Evolutionary conservation across 2,329 filamentous ascomycete genomes (phyloP).

Genomic region (Pseudophaeomoniella oleicola): DNA sequence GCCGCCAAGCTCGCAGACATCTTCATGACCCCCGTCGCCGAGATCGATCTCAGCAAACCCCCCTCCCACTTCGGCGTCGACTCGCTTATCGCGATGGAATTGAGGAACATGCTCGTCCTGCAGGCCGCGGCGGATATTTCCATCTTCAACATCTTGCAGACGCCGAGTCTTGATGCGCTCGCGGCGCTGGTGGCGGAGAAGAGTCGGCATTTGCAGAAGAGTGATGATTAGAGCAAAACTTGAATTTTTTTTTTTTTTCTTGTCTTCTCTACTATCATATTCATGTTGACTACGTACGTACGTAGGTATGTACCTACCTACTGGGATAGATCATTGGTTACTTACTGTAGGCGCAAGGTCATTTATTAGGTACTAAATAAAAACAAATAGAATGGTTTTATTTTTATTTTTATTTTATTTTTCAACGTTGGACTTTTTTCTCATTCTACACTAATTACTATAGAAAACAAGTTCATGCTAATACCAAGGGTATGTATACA

Average conservation of each 20-base stretch:
- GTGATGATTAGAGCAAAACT: background rate
- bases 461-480: too few species aligned
- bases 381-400: too few species aligned
- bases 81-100: constrained; percentile 7
- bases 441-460: too few species aligned
- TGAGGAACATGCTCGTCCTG: constrained; percentile 5
- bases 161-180: constrained; percentile 1
- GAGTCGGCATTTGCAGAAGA: constrained; percentile 2
- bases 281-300: too few species aligned
- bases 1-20: background rate
- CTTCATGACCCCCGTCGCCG: constrained; percentile 1
- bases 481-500: too few species aligned
- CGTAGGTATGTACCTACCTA: too few species aligned
- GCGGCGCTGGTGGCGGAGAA: constrained; percentile 3
- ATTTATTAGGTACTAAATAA: too few species aligned
- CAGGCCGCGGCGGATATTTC: constrained; percentile 3
- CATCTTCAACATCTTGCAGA: constrained; percentile 5
- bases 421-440: too few species aligned
- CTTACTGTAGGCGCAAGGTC: too few species aligned
- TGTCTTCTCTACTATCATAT: too few species aligned
- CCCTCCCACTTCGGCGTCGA: constrained; percentile 5
- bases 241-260: background rate
- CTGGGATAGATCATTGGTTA: too few species aligned
- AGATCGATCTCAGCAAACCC: constrained; percentile 4
- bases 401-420: too few species aligned